Conservation (phyloP, 23 red algal genomes). For the Gracilaria gracilis region DNA sequence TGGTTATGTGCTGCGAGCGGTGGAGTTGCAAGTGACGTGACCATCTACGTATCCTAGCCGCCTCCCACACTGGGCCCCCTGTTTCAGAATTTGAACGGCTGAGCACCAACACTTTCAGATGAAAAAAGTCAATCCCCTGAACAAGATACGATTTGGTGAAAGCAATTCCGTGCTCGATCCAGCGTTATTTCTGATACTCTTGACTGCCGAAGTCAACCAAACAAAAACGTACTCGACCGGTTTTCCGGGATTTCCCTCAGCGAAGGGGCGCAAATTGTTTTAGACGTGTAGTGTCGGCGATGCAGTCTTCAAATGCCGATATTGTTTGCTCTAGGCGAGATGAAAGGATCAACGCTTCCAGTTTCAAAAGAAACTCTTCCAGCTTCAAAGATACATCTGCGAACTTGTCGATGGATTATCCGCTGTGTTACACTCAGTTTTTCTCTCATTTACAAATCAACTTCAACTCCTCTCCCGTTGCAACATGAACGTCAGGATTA, state of each 20-base stretch:
- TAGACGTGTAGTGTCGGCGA: not conserved
- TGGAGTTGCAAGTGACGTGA: not conserved
- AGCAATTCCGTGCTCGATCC: no score
- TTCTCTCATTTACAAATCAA: no score
- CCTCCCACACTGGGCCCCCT: not conserved
- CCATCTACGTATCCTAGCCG: not conserved
- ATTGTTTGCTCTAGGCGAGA: not conserved
- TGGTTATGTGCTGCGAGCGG: not conserved
- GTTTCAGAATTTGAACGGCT: conserved; percentile 17
- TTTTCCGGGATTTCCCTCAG: not conserved
- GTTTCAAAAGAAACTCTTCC: not conserved
- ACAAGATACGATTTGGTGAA: not conserved
- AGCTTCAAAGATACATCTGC: not conserved
- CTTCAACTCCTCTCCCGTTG: no score
- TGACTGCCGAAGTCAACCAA: not conserved
- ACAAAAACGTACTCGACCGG: not conserved
- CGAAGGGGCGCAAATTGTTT: not conserved
- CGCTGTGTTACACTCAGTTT: no score
- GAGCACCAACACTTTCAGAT: not conserved
- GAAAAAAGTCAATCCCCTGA: not conserved
- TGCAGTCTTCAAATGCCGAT: not conserved
- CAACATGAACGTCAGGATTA: no score
- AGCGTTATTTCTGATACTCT: no score
- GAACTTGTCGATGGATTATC: no score
- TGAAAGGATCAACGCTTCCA: not conserved